phyloP scores from a whole-genome alignment of 2,329 filamentous ascomycete species.

The Eutypa lata region DNA sequence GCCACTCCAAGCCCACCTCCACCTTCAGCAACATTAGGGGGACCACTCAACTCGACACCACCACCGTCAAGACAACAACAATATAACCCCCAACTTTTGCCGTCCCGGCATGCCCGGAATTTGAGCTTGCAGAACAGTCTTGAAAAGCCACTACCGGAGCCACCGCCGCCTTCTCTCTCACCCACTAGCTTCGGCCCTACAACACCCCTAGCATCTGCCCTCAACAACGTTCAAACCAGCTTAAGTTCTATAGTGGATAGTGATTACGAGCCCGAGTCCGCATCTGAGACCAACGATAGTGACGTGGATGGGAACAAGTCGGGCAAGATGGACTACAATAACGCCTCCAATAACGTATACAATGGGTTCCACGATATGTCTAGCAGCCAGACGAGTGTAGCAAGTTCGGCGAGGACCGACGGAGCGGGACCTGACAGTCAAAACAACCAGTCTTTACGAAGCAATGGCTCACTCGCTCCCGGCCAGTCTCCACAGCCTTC shows the following conservation, averaged over 20 bases:
- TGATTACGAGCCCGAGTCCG: slow-evolving; percentile 11
- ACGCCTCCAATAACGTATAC: slow-evolving; percentile 31
- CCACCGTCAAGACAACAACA: slow-evolving; percentile 8
- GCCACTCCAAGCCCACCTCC: slow-evolving; percentile 15
- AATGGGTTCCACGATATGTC: slow-evolving; percentile 37
- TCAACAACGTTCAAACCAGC: slow-evolving; percentile 7
- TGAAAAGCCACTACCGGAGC: slow-evolving; percentile 54
- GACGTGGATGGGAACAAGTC: slow-evolving; percentile 37
- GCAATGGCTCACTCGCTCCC: slow-evolving; percentile 51
- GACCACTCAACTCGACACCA: slow-evolving; percentile 12
- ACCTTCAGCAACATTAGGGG: neutral
- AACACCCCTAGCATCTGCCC: slow-evolving; percentile 20
- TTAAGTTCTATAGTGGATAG: slow-evolving; percentile 33
- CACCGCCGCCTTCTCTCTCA: slow-evolving; percentile 39
- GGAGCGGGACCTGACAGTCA: slow-evolving; percentile 38
- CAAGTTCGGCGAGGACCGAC: slow-evolving; percentile 41
- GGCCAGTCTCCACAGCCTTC: slow-evolving; percentile 54
- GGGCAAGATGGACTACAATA: slow-evolving; percentile 48
- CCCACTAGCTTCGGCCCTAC: slow-evolving; percentile 26
- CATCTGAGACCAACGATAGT: slow-evolving; percentile 11
- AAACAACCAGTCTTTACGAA: slow-evolving; percentile 46
- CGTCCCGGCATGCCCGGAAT: slow-evolving; percentile 48
- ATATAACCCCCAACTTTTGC: slow-evolving; percentile 13
- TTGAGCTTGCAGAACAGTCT: slow-evolving; percentile 55
- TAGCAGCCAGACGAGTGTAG: slow-evolving; percentile 45